phyloP scores from a whole-genome alignment of 2,329 filamentous ascomycete genomes.

The Myriosclerotinia scirpicola region DNA sequence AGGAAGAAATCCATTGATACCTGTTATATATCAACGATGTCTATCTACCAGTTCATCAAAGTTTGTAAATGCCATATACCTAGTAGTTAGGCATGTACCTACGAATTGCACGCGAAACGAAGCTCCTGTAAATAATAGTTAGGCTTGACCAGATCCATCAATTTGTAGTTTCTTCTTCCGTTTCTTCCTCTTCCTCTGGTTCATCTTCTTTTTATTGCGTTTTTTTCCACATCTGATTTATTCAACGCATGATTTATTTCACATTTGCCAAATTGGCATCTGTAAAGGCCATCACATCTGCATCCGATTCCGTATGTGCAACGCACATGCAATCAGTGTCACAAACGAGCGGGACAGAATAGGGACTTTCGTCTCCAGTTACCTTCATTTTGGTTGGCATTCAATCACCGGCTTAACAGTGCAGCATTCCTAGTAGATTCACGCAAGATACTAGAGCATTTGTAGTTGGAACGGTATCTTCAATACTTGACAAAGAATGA shows the following conservation, averaged over 20 bases:
- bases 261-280: neutral
- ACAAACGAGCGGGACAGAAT: neutral
- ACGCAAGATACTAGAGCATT: neutral
- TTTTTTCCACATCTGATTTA: neutral
- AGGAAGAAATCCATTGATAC: neutral
- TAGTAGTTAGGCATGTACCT: neutral
- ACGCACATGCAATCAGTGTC: neutral
- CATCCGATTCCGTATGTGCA: neutral
- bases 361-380: neutral
- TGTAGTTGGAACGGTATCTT: neutral
- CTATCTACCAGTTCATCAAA: neutral
- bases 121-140: neutral
- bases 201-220: neutral
- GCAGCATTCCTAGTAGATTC: neutral
- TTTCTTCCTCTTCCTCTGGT: neutral
- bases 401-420: neutral
- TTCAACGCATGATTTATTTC: neutral
- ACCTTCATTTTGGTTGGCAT: neutral
- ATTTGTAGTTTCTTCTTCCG: neutral
- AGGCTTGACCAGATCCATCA: neutral
- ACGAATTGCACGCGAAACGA: neutral
- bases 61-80: neutral
- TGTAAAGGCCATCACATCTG: constrained; percentile 3
- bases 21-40: neutral
- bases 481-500: neutral